phyloP scores from a whole-genome alignment of 73 alveolate species.

The Tetrahymena malaccensis region DNA sequence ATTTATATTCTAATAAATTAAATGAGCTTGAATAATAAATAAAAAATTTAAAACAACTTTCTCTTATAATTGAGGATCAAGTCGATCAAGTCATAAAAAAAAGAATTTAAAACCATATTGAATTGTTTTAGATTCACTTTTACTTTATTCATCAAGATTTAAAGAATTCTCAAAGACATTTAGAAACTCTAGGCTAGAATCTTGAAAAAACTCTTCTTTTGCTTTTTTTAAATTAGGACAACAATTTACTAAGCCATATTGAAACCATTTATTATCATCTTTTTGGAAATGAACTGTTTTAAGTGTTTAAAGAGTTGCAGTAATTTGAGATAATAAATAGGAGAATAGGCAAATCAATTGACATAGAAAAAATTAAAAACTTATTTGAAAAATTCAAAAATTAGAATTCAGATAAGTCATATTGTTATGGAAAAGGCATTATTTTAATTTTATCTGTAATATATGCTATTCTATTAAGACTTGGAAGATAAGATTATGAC shows the following conservation, averaged over 20 bases:
- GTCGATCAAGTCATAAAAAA: neutral
- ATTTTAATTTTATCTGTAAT: neutral
- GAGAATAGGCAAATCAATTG: too few relatives aligned
- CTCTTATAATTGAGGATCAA: neutral
- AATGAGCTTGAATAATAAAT: neutral
- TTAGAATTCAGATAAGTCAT: neutral
- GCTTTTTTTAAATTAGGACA: neutral
- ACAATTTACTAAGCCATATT: neutral
- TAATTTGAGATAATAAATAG: neutral
- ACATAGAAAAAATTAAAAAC: neutral
- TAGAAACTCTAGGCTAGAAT: neutral
- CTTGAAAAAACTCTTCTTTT: neutral
- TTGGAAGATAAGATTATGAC: neutral
- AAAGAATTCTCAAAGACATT: neutral
- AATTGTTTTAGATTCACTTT: neutral
- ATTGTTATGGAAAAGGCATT: neutral
- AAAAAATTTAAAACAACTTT: neutral
- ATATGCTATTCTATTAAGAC: neutral
- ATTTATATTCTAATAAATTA: neutral
- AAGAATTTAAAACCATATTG: neutral
- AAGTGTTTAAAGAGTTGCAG: neutral
- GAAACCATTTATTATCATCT: neutral
- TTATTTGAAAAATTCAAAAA: neutral
- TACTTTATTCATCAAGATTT: neutral
- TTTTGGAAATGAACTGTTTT: neutral